Evolutionary conservation across 106 monocot genomes (phyloP).

Genomic region (Dendrobium nobile): DNA sequence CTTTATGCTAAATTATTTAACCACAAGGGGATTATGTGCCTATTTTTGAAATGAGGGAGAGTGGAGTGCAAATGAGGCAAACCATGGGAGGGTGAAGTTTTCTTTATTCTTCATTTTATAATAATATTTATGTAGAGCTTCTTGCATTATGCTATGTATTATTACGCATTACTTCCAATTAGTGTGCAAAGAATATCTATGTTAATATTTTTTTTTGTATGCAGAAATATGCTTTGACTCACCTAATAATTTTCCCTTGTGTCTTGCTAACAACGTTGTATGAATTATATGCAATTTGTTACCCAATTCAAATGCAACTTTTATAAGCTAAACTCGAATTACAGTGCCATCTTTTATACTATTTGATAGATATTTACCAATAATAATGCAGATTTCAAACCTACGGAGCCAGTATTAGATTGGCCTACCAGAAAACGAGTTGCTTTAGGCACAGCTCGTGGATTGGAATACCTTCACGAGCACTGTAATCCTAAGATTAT

Average conservation of each 20-base stretch:
- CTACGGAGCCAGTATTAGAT: constrained; percentile 41
- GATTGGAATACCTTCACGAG: constrained; percentile 66
- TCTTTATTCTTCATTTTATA: too few species aligned
- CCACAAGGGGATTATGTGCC: too few species aligned
- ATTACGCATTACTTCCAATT: too few species aligned
- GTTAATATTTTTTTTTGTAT: too few species aligned
- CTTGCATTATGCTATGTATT: too few species aligned
- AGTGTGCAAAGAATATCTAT: too few species aligned
- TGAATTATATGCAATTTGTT: not conserved
- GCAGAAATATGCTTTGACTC: not conserved
- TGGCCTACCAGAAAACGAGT: constrained; percentile 49
- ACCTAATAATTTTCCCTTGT: not conserved
- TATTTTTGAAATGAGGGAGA: too few species aligned
- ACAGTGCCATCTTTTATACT: not conserved
- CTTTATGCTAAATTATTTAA: too few species aligned
- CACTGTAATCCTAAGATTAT: constrained; percentile 61
- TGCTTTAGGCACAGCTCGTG: constrained; percentile 67
- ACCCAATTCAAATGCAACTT: not conserved
- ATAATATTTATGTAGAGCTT: too few species aligned
- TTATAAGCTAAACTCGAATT: not conserved
- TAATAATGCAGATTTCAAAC: constrained; percentile 48
- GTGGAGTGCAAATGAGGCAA: too few species aligned
- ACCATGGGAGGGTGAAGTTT: too few species aligned
- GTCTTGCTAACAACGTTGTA: not conserved
- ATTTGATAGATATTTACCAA: not conserved